phyloP scores from a whole-genome alignment of 768 basidiomycete genomes.

The Suillus variegatus region DNA sequence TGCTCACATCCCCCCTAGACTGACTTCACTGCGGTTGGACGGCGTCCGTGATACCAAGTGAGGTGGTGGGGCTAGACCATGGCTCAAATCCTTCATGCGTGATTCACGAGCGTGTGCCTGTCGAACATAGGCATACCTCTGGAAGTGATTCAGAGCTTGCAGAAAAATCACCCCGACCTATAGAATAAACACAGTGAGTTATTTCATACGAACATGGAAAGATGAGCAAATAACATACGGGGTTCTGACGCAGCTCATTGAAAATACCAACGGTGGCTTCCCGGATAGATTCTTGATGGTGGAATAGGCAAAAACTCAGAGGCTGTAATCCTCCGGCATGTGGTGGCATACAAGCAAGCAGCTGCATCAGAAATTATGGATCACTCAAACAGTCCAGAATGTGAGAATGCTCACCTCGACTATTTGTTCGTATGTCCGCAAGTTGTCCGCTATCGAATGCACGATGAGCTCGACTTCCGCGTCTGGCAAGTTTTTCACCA shows the following conservation, averaged over 20 bases:
- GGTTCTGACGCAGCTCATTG: slow-evolving; percentile 71
- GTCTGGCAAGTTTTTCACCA: slow-evolving; percentile 70
- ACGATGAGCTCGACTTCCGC: slow-evolving; percentile 76
- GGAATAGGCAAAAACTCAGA: slow-evolving; percentile 88
- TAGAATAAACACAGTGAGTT: slow-evolving; percentile 6
- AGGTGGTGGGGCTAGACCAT: slow-evolving; percentile 36
- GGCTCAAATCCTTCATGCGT: slow-evolving; percentile 33
- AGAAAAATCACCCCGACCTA: slow-evolving; percentile 82
- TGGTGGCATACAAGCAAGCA: slow-evolving; percentile 76
- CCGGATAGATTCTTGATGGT: slow-evolving; percentile 75
- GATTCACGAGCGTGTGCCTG: slow-evolving; percentile 72
- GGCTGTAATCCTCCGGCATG: slow-evolving; percentile 83
- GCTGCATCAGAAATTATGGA: slow-evolving; percentile 41
- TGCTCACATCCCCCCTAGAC: slow-evolving; percentile 36
- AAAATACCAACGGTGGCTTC: slow-evolving; percentile 84
- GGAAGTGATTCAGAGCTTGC: slow-evolving; percentile 83
- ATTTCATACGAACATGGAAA: slow-evolving; percentile 7
- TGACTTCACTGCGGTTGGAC: slow-evolving; percentile 48
- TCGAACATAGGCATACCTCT: slow-evolving; percentile 84
- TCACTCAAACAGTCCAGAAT: too few species aligned
- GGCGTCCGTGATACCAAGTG: slow-evolving; percentile 38
- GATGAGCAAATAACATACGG: slow-evolving; percentile 50
- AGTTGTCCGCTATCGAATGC: slow-evolving; percentile 66
- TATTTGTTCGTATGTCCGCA: slow-evolving; percentile 84
- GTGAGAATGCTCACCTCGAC: slow-evolving; percentile 62